phyloP scores from a whole-genome alignment of 768 basidiomycete genomes.

The Lyophyllum decastes region DNA sequence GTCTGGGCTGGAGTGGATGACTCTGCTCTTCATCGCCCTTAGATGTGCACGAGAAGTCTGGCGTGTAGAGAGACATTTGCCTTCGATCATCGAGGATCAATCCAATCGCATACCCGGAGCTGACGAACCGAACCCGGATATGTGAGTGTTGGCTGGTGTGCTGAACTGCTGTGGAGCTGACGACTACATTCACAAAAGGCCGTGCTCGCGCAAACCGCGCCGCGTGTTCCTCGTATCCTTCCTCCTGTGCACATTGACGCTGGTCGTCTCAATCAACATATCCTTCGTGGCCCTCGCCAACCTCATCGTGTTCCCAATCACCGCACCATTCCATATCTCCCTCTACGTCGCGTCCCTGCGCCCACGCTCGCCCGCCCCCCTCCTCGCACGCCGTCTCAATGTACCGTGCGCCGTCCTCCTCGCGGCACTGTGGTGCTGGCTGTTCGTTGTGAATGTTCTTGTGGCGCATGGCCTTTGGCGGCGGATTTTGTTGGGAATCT shows the following conservation, averaged over 20 bases:
- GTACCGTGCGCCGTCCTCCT: conserved; percentile 1
- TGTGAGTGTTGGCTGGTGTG: neutral
- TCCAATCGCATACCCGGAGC: neutral
- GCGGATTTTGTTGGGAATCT: neutral
- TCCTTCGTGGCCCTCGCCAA: neutral
- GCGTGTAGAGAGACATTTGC: neutral
- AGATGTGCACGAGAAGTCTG: neutral
- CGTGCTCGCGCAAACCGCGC: neutral
- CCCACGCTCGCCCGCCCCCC: neutral
- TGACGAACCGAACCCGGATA: no score
- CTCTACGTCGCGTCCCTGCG: conserved; percentile 1
- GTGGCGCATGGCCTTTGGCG: neutral
- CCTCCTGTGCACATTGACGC: neutral
- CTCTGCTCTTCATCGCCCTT: neutral
- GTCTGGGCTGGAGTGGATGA: neutral
- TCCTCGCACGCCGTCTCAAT: neutral
- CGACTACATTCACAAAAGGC: neutral
- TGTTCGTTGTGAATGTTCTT: neutral
- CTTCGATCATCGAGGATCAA: neutral
- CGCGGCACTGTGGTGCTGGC: neutral
- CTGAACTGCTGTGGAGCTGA: neutral
- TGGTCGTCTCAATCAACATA: neutral
- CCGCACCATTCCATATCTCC: conserved; percentile 6
- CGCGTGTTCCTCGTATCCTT: conserved; percentile 5
- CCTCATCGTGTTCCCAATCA: conserved; percentile 2